A percentile compares a stretch with the other conserved stretches of the same genome.
phyloP scores from a whole-genome alignment of 352 stramenopile species.

The Pythium pyrilobum region DNA sequence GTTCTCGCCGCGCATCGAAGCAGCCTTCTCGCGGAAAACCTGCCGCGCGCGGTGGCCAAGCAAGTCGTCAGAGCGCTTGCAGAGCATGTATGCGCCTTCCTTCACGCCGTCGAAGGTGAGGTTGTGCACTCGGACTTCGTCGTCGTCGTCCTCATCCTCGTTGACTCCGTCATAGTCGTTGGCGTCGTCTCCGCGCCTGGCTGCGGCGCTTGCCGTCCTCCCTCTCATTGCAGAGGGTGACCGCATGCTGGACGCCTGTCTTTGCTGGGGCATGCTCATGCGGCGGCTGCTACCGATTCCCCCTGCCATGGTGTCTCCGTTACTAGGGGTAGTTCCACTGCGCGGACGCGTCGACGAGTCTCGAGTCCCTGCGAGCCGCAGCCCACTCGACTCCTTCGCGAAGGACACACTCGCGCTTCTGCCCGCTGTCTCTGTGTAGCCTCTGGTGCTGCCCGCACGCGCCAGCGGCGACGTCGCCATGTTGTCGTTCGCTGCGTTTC shows the following conservation, averaged over 20 bases:
- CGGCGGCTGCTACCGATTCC: not conserved
- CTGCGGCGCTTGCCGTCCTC: not conserved
- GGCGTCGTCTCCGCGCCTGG: not conserved
- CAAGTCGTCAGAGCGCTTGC: conserved; percentile 79
- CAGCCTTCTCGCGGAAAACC: conserved; percentile 79
- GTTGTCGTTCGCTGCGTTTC: not conserved
- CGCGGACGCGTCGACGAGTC: not conserved
- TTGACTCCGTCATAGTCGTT: not conserved
- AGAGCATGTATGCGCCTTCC: conserved; percentile 77
- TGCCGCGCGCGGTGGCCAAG: conserved; percentile 73
- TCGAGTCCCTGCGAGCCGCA: not conserved
- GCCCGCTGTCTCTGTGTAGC: not conserved
- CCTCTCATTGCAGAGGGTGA: not conserved
- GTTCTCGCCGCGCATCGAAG: conserved; percentile 76
- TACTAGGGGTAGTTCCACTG: not conserved
- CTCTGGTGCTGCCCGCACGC: not conserved
- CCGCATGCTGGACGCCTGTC: not conserved
- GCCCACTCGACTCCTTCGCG: not conserved
- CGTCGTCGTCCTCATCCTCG: conserved; percentile 22
- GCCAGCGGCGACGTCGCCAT: conserved; percentile 5
- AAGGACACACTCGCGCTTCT: not conserved
- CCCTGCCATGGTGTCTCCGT: not conserved
- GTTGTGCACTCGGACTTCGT: conserved; percentile 47
- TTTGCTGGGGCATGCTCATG: conserved; percentile 13
- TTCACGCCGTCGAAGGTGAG: conserved; percentile 76